Base-by-base conservation (phyloP, 1,284 basidiomycete species). In the Athelia sp. region DNA sequence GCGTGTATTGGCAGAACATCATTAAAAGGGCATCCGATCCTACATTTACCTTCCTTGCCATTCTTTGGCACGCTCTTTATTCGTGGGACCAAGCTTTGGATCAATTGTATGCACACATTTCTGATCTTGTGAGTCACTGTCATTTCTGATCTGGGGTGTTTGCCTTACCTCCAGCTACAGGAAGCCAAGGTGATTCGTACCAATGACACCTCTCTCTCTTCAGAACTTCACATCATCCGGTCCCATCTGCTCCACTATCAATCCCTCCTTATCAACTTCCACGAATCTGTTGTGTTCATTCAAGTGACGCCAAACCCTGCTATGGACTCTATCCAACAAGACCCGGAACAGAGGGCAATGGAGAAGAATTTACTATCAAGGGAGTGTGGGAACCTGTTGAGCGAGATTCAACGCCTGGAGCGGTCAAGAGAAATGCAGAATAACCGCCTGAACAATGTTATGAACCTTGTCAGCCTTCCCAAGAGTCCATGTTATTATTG, bases 41-140 rank as follows among this genome's bases (percentile, higher is more conserved):
- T 0, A 80, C 78, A 0, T 75, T 81, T 48, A 55, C 81, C 1
- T 66, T 81, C 15, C 63, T 81, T 23, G 67, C 73, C 3, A 73
- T 73, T 40, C 61, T 82, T 42, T 81, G 79, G 79, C 76, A 81
- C 47, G 75, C 76, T 3, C 53, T 80, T 51, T 81, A 80, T 54
- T 75, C 75, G 0, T 81, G 79, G 78, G 80, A 82, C 48, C 71
- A 82, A 54, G 68, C 78, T 0, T 56, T 81, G 6, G 78, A 80
- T 51, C 63, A 66, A 31, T 60, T 82, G 34, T 79, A 78, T 47
- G 52, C 60, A 1, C 71, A 80, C 54, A 70, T 82, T 32, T 72
- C 66, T 52, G 59, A 54, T 34, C 63, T 79, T 45, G 79, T 79
- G 52, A 55, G 63, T 58, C 23, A 35, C 4, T 34, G 10, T 21